These are phyloP conservation scores for Fusarium begoniae DNA, from an alignment of 2,329 filamentous ascomycete species.

Conservation along the genomic window DNA sequence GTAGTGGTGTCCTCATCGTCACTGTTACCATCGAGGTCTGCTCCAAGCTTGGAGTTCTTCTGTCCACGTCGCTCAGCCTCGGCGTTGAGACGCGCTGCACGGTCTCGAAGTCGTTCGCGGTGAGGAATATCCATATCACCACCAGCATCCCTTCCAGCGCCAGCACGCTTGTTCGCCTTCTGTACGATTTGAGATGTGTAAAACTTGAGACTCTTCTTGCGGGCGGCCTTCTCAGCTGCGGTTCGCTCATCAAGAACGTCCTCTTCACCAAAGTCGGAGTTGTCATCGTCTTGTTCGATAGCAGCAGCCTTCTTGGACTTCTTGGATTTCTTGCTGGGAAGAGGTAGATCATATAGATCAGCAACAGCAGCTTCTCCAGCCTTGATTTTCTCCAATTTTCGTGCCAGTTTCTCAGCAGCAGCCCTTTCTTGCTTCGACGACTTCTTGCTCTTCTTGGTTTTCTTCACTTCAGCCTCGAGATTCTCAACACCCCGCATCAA, in stretches of 20 bases:
- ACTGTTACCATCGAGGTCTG: slow-evolving; percentile 74
- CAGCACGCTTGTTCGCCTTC: slow-evolving; percentile 86
- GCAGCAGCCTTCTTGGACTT: slow-evolving; percentile 44
- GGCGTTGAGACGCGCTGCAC: slow-evolving; percentile 85
- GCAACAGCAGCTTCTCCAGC: slow-evolving; percentile 76
- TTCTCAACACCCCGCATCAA: slow-evolving; percentile 36
- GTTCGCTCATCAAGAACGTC: slow-evolving; percentile 79
- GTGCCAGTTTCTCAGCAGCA: slow-evolving; percentile 51
- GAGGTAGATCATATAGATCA: slow-evolving; percentile 71
- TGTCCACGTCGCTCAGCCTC: slow-evolving; percentile 86
- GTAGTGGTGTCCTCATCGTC: slow-evolving; percentile 71
- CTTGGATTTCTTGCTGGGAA: slow-evolving; percentile 60
- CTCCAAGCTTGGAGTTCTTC: slow-evolving; percentile 68
- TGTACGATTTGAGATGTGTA: slow-evolving; percentile 98
- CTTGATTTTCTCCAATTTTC: slow-evolving; percentile 60
- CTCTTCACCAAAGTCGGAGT: slow-evolving; percentile 95
- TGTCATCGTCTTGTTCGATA: slow-evolving; percentile 62
- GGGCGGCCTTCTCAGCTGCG: slow-evolving; percentile 85
- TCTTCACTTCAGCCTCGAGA: slow-evolving; percentile 38
- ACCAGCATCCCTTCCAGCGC: slow-evolving; percentile 76
- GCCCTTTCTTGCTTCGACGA: slow-evolving; percentile 49
- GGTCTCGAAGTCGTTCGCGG: slow-evolving; percentile 86
- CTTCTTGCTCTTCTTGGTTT: slow-evolving; percentile 44
- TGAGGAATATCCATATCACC: slow-evolving; percentile 88
- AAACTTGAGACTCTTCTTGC: slow-evolving; percentile 93